Evolutionary conservation across 169 alveolate genomes (phyloP), one percentile per base, ranked within the genome.

Genomic region (Plasmodium vivax): DNA sequence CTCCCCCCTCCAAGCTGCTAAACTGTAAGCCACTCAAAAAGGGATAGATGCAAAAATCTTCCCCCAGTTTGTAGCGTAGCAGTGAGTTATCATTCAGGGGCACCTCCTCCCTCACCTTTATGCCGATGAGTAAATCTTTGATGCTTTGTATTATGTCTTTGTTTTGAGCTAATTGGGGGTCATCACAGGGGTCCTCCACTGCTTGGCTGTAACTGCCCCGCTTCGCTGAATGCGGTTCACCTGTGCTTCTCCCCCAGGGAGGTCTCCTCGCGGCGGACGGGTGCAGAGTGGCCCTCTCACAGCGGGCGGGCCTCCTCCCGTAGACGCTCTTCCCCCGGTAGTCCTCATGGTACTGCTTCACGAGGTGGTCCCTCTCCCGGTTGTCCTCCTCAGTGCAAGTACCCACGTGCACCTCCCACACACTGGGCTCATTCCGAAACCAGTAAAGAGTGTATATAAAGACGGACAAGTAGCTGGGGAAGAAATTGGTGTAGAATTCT

Each of bases 361-460:
- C 79, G 7, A 85, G 16, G 34, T 34, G 27, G 27, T 85, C 43
- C 58, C 79, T 85, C 62, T 85, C 93, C 16, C 36, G 56, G 56
- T 74, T 47, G 45, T 85, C 72, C 36, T 85, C 68, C 43, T 85
- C 80, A 43, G 54, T 77, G 56, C 75, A 51, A 30, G 32, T 85
- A 16, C 23, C 68, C 54, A 85, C 6, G 71, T 47, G 84, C 1
- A 8, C 19, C 12, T 85, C 62, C n/a, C 38, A 32, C 30, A 85
- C 56, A 85, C 62, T 85, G 4, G 34, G 19, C 16, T 85, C 93
- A 51, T 85, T 85, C 3, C 80, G 51, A 14, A 85, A 43, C 93
- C 93, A 85, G 32, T 85, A 85, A 7, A 73, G 62, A 14, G 41
- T 54, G 62, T 85, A 85, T 85, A 85, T 73, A 85, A 85, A 85